Evolutionary conservation across 306 rosid species (phyloP).

Genomic region (Luffa aegyptiaca): DNA sequence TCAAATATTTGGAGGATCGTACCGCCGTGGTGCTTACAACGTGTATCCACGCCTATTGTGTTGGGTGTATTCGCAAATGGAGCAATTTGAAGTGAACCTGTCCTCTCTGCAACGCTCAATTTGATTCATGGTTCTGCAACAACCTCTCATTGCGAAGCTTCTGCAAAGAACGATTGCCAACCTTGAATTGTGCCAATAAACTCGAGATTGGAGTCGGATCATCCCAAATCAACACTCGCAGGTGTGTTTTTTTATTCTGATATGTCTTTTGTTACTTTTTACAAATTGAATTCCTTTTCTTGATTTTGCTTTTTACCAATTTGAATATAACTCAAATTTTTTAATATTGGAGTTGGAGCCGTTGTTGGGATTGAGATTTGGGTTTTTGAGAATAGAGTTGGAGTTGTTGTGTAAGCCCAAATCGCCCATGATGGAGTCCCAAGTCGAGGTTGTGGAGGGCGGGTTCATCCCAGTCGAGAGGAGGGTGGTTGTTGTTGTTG

Average conservation of each 20-base stretch:
- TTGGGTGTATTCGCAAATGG: constrained; percentile 43
- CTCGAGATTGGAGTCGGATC: constrained; percentile 4
- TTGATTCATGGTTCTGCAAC: constrained; percentile 36
- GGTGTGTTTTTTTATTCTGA: constrained; percentile 9
- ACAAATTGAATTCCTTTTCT: no score
- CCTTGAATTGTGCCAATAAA: not conserved
- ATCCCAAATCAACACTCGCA: not conserved
- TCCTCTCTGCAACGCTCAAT: constrained; percentile 52
- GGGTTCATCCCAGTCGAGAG: no score
- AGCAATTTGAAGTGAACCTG: constrained; percentile 36
- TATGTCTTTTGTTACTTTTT: no score
- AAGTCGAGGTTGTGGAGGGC: no score
- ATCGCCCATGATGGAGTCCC: no score
- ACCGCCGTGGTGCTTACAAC: constrained; percentile 29
- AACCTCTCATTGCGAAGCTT: constrained; percentile 23
- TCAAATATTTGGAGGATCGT: constrained; percentile 17
- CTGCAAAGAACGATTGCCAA: constrained; percentile 20
- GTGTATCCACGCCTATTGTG: constrained; percentile 47
- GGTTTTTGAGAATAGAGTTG: no score
- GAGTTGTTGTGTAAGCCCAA: no score
- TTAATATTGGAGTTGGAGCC: no score
- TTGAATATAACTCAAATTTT: no score
- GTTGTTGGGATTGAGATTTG: no score
- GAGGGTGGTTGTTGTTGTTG: no score
- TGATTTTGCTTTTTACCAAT: no score